Evolutionary conservation across 768 basidiomycete species (phyloP).

Genomic region (Mycena floridula): DNA sequence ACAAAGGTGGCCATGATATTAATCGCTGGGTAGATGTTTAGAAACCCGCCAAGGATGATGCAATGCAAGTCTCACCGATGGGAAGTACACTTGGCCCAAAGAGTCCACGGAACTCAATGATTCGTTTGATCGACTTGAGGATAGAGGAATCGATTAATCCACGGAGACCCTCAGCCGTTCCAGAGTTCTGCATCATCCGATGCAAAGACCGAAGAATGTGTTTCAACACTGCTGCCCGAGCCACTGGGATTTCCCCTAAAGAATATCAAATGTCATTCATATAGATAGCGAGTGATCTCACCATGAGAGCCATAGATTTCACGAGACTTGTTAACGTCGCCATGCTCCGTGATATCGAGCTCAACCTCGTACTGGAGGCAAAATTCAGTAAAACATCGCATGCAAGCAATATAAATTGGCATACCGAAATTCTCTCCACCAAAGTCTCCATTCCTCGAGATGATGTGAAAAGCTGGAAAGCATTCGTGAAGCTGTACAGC

Average conservation of each 20-base stretch:
- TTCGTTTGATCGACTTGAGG: slow-evolving; percentile 78
- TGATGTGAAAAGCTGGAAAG: slow-evolving; percentile 81
- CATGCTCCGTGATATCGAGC: slow-evolving; percentile 53
- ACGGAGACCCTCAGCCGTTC: slow-evolving; percentile 89
- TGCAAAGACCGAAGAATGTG: slow-evolving; percentile 89
- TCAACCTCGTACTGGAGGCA: slow-evolving; percentile 57
- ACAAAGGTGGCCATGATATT: slow-evolving; percentile 96
- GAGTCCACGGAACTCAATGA: slow-evolving; percentile 73
- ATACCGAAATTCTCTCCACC: slow-evolving; percentile 82
- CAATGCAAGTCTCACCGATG: slow-evolving; percentile 54
- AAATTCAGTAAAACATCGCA: background rate
- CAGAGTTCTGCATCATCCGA: slow-evolving; percentile 95
- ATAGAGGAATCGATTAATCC: slow-evolving; percentile 90
- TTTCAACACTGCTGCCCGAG: slow-evolving; percentile 78
- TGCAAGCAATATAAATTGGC: slow-evolving; percentile 20
- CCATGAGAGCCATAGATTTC: slow-evolving; percentile 51
- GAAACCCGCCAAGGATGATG: background rate
- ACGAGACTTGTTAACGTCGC: slow-evolving; percentile 32
- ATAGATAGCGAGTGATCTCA: slow-evolving; percentile 15
- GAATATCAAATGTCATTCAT: slow-evolving; percentile 2
- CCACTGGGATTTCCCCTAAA: slow-evolving; percentile 66
- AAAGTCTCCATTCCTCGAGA: slow-evolving; percentile 80
- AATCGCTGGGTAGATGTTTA: slow-evolving; percentile 50
- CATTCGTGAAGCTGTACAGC: slow-evolving; percentile 82
- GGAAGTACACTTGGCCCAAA: slow-evolving; percentile 88